phyloP scores from a whole-genome alignment of 306 rosid species.

The Castanea sativa region DNA sequence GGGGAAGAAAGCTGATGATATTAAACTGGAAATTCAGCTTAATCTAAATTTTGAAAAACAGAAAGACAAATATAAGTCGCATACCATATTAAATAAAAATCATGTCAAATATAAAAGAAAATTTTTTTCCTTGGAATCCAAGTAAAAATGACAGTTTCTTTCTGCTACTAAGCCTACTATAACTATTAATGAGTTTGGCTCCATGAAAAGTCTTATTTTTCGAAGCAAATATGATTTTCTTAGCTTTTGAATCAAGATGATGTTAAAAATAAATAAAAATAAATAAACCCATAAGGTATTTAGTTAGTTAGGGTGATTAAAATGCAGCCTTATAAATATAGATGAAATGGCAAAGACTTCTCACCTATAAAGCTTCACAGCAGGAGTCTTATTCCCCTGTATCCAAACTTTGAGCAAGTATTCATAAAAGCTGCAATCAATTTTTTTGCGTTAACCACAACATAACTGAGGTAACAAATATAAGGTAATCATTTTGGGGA shows the following conservation, averaged over 20 bases:
- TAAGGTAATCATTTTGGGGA: constrained; percentile 6
- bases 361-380: constrained; percentile 84
- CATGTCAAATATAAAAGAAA: not conserved
- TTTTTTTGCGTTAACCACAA: constrained; percentile 27
- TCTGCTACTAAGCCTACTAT: not conserved
- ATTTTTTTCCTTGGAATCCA: not conserved
- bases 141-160: not conserved
- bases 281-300: not conserved
- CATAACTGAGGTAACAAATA: constrained; percentile 15
- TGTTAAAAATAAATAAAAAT: too few species aligned
- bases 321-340: not conserved
- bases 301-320: not conserved
- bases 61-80: not conserved
- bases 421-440: constrained; percentile 87
- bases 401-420: constrained; percentile 98
- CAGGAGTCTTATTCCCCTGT: constrained; percentile 79
- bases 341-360: constrained; percentile 26
- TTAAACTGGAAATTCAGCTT: not conserved
- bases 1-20: not conserved
- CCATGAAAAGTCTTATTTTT: not conserved
- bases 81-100: not conserved
- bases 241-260: not conserved
- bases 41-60: not conserved
- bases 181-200: not conserved
- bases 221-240: not conserved